These are phyloP conservation scores for Blumeria hordei DNA, from an alignment of 2,329 filamentous ascomycete species.

Conservation along the genomic window DNA sequence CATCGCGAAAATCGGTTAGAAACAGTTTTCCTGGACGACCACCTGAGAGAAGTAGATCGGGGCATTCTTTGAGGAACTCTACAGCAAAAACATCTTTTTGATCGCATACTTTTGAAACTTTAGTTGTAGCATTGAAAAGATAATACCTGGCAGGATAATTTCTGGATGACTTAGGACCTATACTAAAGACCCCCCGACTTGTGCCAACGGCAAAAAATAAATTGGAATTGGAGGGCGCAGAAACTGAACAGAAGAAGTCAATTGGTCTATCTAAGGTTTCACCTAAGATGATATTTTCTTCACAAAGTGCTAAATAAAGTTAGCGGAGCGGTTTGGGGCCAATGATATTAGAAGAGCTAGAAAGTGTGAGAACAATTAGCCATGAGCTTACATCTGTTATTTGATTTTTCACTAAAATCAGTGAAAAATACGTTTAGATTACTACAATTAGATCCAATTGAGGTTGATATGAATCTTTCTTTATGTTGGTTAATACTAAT, in stretches of 20 bases:
- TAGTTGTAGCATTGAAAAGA: conserved; percentile 5
- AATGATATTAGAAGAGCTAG: too few relatives aligned
- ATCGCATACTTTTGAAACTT: conserved; percentile 4
- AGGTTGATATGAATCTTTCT: too few relatives aligned
- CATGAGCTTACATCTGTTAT: too few relatives aligned
- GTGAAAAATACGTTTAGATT: too few relatives aligned
- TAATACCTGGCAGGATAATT: conserved; percentile 5
- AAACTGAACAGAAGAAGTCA: conserved; percentile 18
- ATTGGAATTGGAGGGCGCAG: conserved; percentile 19
- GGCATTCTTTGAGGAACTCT: conserved; percentile 22
- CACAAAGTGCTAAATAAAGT: too few relatives aligned
- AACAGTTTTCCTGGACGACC: conserved; percentile 22
- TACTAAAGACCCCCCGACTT: conserved; percentile 21
- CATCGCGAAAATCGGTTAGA: conserved; percentile 13
- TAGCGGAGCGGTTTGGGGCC: too few relatives aligned
- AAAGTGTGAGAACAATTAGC: too few relatives aligned
- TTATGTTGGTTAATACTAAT: too few relatives aligned
- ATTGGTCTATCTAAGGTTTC: neutral
- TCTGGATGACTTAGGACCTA: conserved; percentile 5
- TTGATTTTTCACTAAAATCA: too few relatives aligned
- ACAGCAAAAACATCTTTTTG: conserved; percentile 22
- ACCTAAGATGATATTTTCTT: too few relatives aligned
- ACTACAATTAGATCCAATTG: too few relatives aligned
- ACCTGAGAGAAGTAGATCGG: conserved; percentile 25
- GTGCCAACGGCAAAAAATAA: conserved; percentile 25